These are phyloP conservation scores for Bruguiera parviflora DNA, from an alignment of 345 rosid genomes.

Conservation along the genomic window DNA sequence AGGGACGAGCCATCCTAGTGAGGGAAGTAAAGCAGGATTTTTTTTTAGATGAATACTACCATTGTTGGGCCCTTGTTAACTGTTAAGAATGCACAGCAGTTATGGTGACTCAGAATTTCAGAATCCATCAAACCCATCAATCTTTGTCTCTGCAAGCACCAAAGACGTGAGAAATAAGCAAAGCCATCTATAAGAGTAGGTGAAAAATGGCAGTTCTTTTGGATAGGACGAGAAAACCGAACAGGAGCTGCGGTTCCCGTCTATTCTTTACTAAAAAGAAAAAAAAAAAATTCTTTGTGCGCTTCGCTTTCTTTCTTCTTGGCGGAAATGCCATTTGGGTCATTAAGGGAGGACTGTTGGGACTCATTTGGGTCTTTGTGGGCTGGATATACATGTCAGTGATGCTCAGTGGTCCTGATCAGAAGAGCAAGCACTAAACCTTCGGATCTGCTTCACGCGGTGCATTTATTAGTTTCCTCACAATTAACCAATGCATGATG, in stretches of 20 bases:
- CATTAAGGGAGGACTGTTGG: too few relatives aligned
- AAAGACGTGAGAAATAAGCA: slow-evolving; percentile 66
- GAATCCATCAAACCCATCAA: slow-evolving; percentile 42
- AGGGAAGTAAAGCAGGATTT: background rate
- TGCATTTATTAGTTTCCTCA: too few relatives aligned
- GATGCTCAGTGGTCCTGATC: too few relatives aligned
- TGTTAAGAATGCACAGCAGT: slow-evolving; percentile 19
- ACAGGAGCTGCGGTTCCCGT: background rate
- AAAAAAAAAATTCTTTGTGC: background rate
- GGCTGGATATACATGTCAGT: too few relatives aligned
- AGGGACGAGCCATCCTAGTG: background rate
- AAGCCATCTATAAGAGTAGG: slow-evolving; percentile 12
- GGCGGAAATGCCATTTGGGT: background rate
- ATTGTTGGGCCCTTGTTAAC: slow-evolving; percentile 14
- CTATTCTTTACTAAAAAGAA: background rate
- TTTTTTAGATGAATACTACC: background rate
- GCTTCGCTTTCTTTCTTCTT: background rate
- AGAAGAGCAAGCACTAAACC: too few relatives aligned
- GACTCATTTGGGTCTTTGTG: too few relatives aligned
- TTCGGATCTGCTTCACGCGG: too few relatives aligned
- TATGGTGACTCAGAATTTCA: slow-evolving; percentile 21
- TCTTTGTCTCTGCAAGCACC: slow-evolving; percentile 21
- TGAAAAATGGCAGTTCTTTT: slow-evolving; percentile 16
- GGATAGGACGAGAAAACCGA: background rate
- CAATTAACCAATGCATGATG: too few relatives aligned